Evolutionary conservation across 2,329 filamentous ascomycete genomes (phyloP).

Genomic region (Paraphaeosphaeria minitans): DNA sequence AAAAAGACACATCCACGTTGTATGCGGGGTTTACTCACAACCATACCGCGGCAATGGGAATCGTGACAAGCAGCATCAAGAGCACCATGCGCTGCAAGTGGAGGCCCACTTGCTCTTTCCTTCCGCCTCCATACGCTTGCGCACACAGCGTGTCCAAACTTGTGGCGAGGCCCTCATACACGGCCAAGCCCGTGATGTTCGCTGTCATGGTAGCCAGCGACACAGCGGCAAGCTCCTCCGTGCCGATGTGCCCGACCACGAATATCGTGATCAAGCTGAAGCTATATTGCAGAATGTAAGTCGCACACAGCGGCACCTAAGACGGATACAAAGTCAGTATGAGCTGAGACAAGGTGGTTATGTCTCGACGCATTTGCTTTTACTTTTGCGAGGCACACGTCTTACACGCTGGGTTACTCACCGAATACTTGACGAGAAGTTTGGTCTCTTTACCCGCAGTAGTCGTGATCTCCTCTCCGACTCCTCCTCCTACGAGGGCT

Average conservation of each 20-base stretch:
- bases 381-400: no score
- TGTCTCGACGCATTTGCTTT: no score
- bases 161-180: slow-evolving; percentile 59
- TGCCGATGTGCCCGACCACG: slow-evolving; percentile 59
- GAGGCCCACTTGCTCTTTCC: slow-evolving; percentile 55
- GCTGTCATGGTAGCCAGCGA: slow-evolving; percentile 60
- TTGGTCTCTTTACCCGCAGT: slow-evolving; percentile 36
- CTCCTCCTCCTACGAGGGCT: slow-evolving; percentile 27
- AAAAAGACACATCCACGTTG: no score
- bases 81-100: slow-evolving; percentile 60
- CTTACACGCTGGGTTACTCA: no score
- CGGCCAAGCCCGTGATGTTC: slow-evolving; percentile 59
- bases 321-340: no score
- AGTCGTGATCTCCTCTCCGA: slow-evolving; percentile 28
- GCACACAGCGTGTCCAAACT: slow-evolving; percentile 59
- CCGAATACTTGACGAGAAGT: slow-evolving; percentile 50
- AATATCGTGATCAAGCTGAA: slow-evolving; percentile 59
- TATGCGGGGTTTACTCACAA: no score
- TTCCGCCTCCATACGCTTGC: slow-evolving; percentile 58
- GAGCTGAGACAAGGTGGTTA: no score
- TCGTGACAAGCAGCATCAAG: slow-evolving; percentile 53
- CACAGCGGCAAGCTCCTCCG: slow-evolving; percentile 59
- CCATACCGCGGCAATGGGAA: slow-evolving; percentile 59
- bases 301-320: slow-evolving; percentile 55
- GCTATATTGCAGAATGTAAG: slow-evolving; percentile 61